phyloP scores from a whole-genome alignment of 129 eudicot species.

The Pseudognaphalium luteoalbum region DNA sequence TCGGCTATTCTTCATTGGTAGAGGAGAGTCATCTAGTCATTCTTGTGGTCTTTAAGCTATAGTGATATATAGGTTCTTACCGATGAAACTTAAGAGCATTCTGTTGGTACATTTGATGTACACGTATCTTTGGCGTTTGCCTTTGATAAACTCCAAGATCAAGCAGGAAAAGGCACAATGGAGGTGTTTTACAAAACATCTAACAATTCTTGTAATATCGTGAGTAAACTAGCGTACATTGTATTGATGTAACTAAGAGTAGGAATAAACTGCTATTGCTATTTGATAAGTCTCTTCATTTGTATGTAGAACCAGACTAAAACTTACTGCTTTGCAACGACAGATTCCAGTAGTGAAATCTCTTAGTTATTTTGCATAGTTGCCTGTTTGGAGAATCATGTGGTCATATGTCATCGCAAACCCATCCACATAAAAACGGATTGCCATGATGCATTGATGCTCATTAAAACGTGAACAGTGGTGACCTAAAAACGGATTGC shows the following conservation, averaged over 20 bases:
- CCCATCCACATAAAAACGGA: no score
- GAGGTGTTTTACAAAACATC: neutral
- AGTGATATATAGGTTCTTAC: neutral
- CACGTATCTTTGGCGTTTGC: slow-evolving; percentile 9
- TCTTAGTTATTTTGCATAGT: no score
- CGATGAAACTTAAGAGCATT: slow-evolving; percentile 6
- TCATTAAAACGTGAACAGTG: no score
- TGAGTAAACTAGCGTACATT: slow-evolving; percentile 17
- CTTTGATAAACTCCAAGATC: slow-evolving; percentile 12
- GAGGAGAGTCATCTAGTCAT: slow-evolving; percentile 5
- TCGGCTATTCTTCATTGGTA: slow-evolving; percentile 12
- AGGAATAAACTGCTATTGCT: slow-evolving; percentile 18
- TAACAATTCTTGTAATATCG: slow-evolving; percentile 28
- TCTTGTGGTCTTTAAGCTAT: neutral
- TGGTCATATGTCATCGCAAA: no score
- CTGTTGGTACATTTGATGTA: slow-evolving; percentile 18
- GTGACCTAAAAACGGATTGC: no score
- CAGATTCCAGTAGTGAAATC: no score
- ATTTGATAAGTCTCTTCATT: slow-evolving; percentile 1
- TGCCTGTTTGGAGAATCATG: no score
- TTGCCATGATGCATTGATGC: no score
- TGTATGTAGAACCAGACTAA: no score
- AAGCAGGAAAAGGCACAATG: neutral
- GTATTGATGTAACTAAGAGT: slow-evolving; percentile 19
- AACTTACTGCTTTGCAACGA: no score